A percentile compares a stretch with the other conserved stretches of the same genome.
Conservation (phyloP, 768 basidiomycete genomes). For the Collybia nuda region DNA sequence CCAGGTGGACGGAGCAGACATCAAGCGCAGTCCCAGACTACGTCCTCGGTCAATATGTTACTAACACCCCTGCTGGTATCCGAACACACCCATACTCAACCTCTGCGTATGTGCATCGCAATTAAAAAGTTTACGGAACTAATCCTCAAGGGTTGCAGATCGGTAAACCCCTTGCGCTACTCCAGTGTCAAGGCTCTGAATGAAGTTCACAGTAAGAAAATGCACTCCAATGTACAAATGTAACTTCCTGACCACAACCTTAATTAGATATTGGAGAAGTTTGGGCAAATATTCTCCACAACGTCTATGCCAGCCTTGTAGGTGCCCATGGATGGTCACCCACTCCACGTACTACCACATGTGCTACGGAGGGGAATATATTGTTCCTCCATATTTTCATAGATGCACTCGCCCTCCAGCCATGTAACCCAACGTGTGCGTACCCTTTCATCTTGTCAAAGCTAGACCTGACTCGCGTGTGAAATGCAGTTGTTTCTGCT, state of each 20-base stretch:
- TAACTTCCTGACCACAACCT: not conserved
- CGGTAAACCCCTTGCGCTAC: conserved; percentile 31
- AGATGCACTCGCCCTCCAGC: no score
- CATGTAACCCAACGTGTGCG: conserved; percentile 30
- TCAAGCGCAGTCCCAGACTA: conserved; percentile 23
- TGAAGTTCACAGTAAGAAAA: conserved; percentile 35
- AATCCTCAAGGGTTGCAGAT: not conserved
- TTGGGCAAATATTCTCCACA: conserved; percentile 25
- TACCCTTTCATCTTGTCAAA: conserved; percentile 29
- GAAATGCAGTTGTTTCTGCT: conserved; percentile 24
- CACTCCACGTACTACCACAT: conserved; percentile 27
- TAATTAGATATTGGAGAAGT: conserved; percentile 42
- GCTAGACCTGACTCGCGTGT: not conserved
- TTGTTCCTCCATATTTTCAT: conserved; percentile 39
- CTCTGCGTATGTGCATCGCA: not conserved
- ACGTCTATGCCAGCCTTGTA: no score
- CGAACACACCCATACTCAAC: no score
- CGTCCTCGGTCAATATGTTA: conserved; percentile 42
- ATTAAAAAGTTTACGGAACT: no score
- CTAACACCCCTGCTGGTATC: conserved; percentile 44
- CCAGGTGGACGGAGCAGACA: conserved; percentile 30
- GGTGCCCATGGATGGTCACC: conserved; percentile 14
- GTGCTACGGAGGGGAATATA: conserved; percentile 30
- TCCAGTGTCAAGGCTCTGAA: conserved; percentile 24
- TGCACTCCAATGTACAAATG: not conserved